These are phyloP conservation scores for Spiromastix sp. DNA, from an alignment of 2,329 filamentous ascomycete genomes.

Conservation along the genomic window DNA sequence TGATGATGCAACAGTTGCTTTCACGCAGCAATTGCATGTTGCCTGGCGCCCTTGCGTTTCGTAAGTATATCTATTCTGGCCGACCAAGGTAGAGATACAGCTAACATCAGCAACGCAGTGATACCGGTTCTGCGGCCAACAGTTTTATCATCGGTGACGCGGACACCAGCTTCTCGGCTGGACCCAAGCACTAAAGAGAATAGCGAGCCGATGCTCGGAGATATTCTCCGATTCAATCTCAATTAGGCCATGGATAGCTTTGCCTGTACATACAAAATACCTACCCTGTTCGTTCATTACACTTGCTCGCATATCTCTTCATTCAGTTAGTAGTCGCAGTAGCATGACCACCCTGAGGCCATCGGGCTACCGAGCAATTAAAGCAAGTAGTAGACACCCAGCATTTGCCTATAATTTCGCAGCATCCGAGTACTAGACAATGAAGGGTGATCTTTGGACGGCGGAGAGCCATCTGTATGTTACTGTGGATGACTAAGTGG, in stretches of 20 bases:
- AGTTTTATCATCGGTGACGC: not conserved
- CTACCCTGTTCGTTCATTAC: not conserved
- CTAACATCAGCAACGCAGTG: not conserved
- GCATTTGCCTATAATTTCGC: no score
- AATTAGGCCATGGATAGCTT: slow-evolving; percentile 7
- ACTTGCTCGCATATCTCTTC: not conserved
- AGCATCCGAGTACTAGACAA: no score
- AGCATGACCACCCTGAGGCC: no score
- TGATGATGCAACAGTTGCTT: slow-evolving; percentile 2
- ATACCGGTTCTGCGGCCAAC: no score
- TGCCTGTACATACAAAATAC: slow-evolving; percentile 2
- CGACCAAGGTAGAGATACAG: not conserved
- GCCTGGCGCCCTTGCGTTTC: not conserved
- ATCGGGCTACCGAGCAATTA: no score
- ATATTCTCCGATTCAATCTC: slow-evolving; percentile 5
- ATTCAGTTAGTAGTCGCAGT: not conserved
- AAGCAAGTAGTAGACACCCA: no score
- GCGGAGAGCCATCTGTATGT: no score
- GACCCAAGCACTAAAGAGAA: not conserved
- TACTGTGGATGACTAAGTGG: no score
- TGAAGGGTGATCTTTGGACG: no score
- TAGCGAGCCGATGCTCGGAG: slow-evolving; percentile 2
- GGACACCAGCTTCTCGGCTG: not conserved
- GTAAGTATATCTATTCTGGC: not conserved
- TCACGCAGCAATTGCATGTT: not conserved